Evolutionary conservation across 306 rosid genomes (phyloP).

Genomic region (Trifolium fragiferum): DNA sequence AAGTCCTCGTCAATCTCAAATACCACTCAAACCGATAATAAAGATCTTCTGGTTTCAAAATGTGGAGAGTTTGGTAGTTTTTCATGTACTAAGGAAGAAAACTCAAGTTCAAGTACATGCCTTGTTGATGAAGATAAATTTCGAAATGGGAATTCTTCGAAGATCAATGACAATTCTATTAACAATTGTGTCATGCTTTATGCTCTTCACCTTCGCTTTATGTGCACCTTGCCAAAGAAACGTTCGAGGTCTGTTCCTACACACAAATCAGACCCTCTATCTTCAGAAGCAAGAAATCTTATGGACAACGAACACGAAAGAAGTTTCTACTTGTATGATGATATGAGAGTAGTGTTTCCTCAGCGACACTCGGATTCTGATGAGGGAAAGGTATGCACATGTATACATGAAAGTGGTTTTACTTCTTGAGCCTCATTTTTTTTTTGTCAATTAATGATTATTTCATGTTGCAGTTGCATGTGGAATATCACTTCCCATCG

Average conservation of each 20-base stretch:
- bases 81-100: constrained; percentile 39
- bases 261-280: constrained; percentile 50
- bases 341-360: constrained; percentile 85
- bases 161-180: constrained; percentile 43
- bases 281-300: constrained; percentile 46
- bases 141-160: constrained; percentile 41
- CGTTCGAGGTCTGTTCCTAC: constrained; percentile 60
- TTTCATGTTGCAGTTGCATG: constrained; percentile 63
- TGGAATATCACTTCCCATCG: constrained; percentile 78
- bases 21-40: constrained; percentile 31
- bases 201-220: constrained; percentile 76
- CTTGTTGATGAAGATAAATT: constrained; percentile 38
- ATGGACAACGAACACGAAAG: constrained; percentile 52
- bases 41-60: constrained; percentile 33
- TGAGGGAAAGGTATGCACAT: constrained; percentile 75
- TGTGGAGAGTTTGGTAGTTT: constrained; percentile 36
- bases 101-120: constrained; percentile 26
- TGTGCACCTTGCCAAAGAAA: constrained; percentile 64
- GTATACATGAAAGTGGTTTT: constrained; percentile 11
- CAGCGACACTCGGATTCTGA: constrained; percentile 90
- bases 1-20: constrained; percentile 40
- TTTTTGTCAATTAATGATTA: constrained; percentile 13
- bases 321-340: constrained; percentile 80
- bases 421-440: not conserved
- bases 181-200: constrained; percentile 61